These are phyloP conservation scores for Capsaspora owczarzaki DNA, from an alignment of 78 protist genomes.

Conservation along the genomic window DNA sequence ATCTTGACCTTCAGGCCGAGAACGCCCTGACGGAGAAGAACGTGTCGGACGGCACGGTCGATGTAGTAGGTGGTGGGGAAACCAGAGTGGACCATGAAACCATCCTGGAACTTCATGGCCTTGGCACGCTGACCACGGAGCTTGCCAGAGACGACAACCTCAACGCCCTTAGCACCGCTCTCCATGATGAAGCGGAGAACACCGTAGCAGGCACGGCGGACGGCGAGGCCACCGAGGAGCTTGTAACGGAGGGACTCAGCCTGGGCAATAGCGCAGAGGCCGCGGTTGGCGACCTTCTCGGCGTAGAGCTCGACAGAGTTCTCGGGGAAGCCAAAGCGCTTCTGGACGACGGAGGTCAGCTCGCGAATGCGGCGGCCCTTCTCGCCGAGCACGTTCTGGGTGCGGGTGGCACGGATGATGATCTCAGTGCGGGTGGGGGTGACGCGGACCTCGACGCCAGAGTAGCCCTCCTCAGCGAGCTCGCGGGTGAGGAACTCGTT, in stretches of 20 bases:
- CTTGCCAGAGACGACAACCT: slow-evolving; percentile 97
- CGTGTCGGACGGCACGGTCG: slow-evolving; percentile 90
- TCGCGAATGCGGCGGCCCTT: slow-evolving; percentile 96
- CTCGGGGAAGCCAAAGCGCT: slow-evolving; percentile 93
- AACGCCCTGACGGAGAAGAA: slow-evolving; percentile 89
- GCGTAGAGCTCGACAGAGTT: slow-evolving; percentile 87
- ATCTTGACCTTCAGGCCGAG: slow-evolving; percentile 96
- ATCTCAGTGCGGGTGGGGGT: slow-evolving; percentile 94
- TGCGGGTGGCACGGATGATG: slow-evolving; percentile 97
- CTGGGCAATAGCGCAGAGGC: slow-evolving; percentile 98
- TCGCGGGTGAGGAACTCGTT: slow-evolving; percentile 94
- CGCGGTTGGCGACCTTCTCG: slow-evolving; percentile 91
- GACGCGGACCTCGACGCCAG: slow-evolving; percentile 94
- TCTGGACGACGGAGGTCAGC: slow-evolving; percentile 91
- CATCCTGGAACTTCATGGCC: slow-evolving; percentile 97
- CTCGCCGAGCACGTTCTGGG: slow-evolving; percentile 90
- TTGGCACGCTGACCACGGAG: slow-evolving; percentile 98
- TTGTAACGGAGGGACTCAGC: slow-evolving; percentile 96
- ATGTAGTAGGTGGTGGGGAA: slow-evolving; percentile 51
- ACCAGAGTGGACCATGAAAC: slow-evolving; percentile 94
- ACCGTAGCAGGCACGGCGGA: slow-evolving; percentile 98
- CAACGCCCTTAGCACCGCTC: slow-evolving; percentile 96
- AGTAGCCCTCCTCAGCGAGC: slow-evolving; percentile 93
- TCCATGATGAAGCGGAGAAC: slow-evolving; percentile 95
- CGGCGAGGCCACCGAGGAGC: slow-evolving; percentile 94